Conservation (phyloP, 2,329 filamentous ascomycete genomes). For the Talaromyces sp. region DNA sequence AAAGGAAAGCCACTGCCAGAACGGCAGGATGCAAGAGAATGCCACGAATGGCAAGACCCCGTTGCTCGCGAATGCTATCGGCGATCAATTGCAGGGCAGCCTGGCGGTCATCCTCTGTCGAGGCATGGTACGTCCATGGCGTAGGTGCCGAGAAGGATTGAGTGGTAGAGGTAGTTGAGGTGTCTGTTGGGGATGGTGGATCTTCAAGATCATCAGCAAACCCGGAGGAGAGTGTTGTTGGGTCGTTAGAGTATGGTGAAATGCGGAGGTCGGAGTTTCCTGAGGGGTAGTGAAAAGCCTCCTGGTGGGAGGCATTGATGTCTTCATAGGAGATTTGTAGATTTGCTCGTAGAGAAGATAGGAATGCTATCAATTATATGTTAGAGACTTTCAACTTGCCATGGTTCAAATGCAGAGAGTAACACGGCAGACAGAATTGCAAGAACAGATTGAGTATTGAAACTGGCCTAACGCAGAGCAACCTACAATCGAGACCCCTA, state of each 20-base stretch:
- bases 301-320: constrained; percentile 36
- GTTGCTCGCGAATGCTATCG: constrained; percentile 75
- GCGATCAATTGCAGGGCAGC: constrained; percentile 69
- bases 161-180: constrained; percentile 48
- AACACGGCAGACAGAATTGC: too few species aligned
- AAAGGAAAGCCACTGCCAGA: constrained; percentile 33
- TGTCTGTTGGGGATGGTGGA: constrained; percentile 30
- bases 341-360: constrained; percentile 75
- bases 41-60: constrained; percentile 58
- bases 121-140: constrained; percentile 26
- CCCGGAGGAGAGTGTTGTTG: constrained; percentile 6
- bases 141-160: constrained; percentile 37
- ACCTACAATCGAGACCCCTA: constrained; percentile 14
- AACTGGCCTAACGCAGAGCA: neutral
- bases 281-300: constrained; percentile 25
- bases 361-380: constrained; percentile 58
- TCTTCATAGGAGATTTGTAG: constrained; percentile 57
- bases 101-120: constrained; percentile 54
- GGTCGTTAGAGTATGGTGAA: constrained; percentile 11
- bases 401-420: too few species aligned
- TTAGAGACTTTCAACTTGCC: neutral
- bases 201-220: constrained; percentile 40
- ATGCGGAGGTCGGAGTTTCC: constrained; percentile 16
- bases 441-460: neutral
- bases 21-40: constrained; percentile 59